phyloP scores from a whole-genome alignment of 2,329 filamentous ascomycete species.

The Stagonosporopsis cucurbitacearum region DNA sequence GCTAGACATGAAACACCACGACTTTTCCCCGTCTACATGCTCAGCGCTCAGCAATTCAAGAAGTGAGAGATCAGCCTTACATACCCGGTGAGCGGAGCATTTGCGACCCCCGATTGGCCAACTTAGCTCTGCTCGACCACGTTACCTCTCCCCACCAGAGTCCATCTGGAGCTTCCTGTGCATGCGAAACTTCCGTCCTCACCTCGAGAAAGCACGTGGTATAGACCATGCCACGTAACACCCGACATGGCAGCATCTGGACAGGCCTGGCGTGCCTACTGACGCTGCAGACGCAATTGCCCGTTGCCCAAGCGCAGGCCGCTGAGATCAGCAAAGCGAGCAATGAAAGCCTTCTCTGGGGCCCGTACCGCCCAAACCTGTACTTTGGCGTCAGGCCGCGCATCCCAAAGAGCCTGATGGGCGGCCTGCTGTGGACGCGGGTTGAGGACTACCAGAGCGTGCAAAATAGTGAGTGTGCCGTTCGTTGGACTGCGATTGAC shows the following conservation, averaged over 20 bases:
- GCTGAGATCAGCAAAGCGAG: slow-evolving; percentile 54
- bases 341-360: slow-evolving; percentile 93
- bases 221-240: slow-evolving; percentile 35
- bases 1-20: not conserved
- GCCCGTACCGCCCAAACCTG: slow-evolving; percentile 89
- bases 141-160: not conserved
- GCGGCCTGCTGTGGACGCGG: slow-evolving; percentile 87
- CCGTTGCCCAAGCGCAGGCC: slow-evolving; percentile 37
- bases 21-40: not conserved
- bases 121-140: slow-evolving; percentile 14
- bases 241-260: slow-evolving; percentile 27
- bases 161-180: slow-evolving; percentile 5
- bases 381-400: slow-evolving; percentile 91
- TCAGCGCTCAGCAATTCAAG: not conserved
- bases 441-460: slow-evolving; percentile 79
- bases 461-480: slow-evolving; percentile 69
- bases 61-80: not conserved
- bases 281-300: slow-evolving; percentile 33
- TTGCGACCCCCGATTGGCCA: not conserved
- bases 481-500: not conserved
- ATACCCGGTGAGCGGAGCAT: not conserved
- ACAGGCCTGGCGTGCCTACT: slow-evolving; percentile 32
- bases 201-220: slow-evolving; percentile 18
- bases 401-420: slow-evolving; percentile 79
- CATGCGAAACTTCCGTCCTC: slow-evolving; percentile 20